phyloP scores from a whole-genome alignment of 2,329 filamentous ascomycete genomes.

The Hymenoscyphus scutula region DNA sequence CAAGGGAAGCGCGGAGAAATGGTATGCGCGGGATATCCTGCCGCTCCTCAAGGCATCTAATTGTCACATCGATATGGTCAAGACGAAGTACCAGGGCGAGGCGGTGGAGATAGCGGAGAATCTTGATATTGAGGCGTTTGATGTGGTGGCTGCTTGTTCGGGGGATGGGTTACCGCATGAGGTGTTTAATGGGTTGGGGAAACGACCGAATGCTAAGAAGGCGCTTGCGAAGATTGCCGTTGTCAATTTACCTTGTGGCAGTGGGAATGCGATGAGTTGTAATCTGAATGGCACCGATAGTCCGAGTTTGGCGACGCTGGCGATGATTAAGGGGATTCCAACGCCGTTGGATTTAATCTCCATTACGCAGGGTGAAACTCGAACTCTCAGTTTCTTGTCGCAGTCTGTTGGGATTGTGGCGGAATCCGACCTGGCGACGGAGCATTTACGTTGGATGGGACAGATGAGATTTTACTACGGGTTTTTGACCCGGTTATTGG shows the following conservation, averaged over 20 bases:
- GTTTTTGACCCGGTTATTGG: slow-evolving; percentile 72
- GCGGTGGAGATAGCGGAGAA: slow-evolving; percentile 73
- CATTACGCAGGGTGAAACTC: slow-evolving; percentile 74
- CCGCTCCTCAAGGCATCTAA: slow-evolving; percentile 81
- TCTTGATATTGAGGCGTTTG: slow-evolving; percentile 75
- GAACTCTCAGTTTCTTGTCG: slow-evolving; percentile 83
- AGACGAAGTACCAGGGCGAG: slow-evolving; percentile 71
- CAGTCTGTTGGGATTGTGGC: slow-evolving; percentile 88
- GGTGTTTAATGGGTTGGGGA: slow-evolving; percentile 88
- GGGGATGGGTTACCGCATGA: slow-evolving; percentile 91
- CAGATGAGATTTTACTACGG: slow-evolving; percentile 80
- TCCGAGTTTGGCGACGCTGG: slow-evolving; percentile 73
- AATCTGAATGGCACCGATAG: slow-evolving; percentile 82
- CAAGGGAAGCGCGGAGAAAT: slow-evolving; percentile 69
- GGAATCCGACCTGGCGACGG: slow-evolving; percentile 85
- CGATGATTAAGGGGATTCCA: slow-evolving; percentile 82
- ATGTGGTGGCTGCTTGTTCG: slow-evolving; percentile 84
- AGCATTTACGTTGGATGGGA: slow-evolving; percentile 92
- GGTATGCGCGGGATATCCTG: slow-evolving; percentile 72
- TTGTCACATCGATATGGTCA: slow-evolving; percentile 71
- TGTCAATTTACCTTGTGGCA: slow-evolving; percentile 85
- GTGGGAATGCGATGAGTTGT: slow-evolving; percentile 89
- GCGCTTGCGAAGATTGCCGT: slow-evolving; percentile 78
- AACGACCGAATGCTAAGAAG: slow-evolving; percentile 68
- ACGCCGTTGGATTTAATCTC: slow-evolving; percentile 84